Evolutionary conservation across 352 stramenopile genomes (phyloP).

Genomic region (Albugo candida): DNA sequence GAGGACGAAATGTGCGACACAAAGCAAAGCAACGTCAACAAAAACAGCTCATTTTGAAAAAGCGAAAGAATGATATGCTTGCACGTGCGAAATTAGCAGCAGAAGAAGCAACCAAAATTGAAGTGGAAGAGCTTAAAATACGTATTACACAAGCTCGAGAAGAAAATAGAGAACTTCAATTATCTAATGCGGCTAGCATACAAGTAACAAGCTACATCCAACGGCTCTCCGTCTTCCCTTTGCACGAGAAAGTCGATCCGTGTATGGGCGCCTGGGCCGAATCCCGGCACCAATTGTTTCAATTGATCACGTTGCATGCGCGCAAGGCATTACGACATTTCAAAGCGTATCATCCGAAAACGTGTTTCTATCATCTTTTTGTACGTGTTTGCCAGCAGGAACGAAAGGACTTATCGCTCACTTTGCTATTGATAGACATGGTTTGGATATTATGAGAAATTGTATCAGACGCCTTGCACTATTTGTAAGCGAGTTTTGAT

Average conservation of each 20-base stretch:
- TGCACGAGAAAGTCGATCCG: slow-evolving; percentile 37
- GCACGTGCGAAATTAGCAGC: slow-evolving; percentile 69
- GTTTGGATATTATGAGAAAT: slow-evolving; percentile 76
- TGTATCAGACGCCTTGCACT: slow-evolving; percentile 73
- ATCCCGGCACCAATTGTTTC: slow-evolving; percentile 61
- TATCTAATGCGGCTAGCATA: slow-evolving; percentile 35
- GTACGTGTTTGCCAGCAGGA: not conserved
- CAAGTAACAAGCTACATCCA: slow-evolving; percentile 79
- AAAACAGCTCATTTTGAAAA: slow-evolving; percentile 65
- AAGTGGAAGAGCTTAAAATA: slow-evolving; percentile 74
- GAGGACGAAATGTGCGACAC: slow-evolving; percentile 38
- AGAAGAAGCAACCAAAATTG: slow-evolving; percentile 72
- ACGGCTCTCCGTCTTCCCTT: slow-evolving; percentile 56
- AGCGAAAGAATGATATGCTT: slow-evolving; percentile 76
- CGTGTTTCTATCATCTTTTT: slow-evolving; percentile 75
- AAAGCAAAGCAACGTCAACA: slow-evolving; percentile 69
- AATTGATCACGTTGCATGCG: slow-evolving; percentile 48
- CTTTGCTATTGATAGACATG: slow-evolving; percentile 18
- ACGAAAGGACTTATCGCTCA: not conserved
- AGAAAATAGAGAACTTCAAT: slow-evolving; percentile 63
- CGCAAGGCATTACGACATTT: slow-evolving; percentile 69
- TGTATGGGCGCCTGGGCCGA: slow-evolving; percentile 64
- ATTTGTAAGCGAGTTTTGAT: slow-evolving; percentile 71
- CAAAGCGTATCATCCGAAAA: slow-evolving; percentile 66
- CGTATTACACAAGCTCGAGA: slow-evolving; percentile 61